Conservation (phyloP, 331 rosid species). For the Ulmus americana region DNA sequence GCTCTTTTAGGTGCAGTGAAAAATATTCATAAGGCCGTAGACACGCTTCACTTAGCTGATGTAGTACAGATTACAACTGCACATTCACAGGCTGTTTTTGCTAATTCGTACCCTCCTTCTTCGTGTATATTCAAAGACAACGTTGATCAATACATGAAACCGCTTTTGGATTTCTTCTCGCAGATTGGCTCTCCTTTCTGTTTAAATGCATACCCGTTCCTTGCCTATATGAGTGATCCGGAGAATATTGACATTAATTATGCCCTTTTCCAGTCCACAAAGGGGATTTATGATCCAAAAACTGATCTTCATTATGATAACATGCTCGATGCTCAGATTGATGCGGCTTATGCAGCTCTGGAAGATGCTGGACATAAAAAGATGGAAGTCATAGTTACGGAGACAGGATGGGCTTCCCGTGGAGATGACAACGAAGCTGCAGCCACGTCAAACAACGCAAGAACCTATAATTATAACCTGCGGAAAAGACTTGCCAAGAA, state of each 20-base stretch:
- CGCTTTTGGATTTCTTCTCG: conserved; percentile 68
- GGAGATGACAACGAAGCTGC: conserved; percentile 64
- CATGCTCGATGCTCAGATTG: conserved; percentile 97
- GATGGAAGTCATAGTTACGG: conserved; percentile 82
- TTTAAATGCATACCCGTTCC: conserved; percentile 75
- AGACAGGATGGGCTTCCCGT: conserved; percentile 88
- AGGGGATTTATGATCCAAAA: conserved; percentile 61
- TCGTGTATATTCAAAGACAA: conserved; percentile 59
- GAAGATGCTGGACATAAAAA: conserved; percentile 59
- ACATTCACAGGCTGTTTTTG: conserved; percentile 67
- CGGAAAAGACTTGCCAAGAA: conserved; percentile 77
- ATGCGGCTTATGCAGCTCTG: conserved; percentile 80
- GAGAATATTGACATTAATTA: conserved; percentile 73
- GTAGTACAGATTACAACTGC: conserved; percentile 64
- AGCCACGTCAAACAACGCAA: conserved; percentile 59
- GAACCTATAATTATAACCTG: conserved; percentile 72
- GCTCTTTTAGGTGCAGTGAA: conserved; percentile 66
- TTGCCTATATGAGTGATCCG: conserved; percentile 53
- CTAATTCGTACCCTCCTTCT: conserved; percentile 74
- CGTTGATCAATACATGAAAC: conserved; percentile 71
- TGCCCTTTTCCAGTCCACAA: conserved; percentile 68
- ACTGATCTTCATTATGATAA: conserved; percentile 72
- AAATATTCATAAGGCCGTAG: conserved; percentile 60
- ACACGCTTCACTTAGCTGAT: conserved; percentile 43
- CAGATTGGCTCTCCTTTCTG: conserved; percentile 81